Evolutionary conservation across 768 basidiomycete species (phyloP).

Genomic region (Sarcomyxa edulis): DNA sequence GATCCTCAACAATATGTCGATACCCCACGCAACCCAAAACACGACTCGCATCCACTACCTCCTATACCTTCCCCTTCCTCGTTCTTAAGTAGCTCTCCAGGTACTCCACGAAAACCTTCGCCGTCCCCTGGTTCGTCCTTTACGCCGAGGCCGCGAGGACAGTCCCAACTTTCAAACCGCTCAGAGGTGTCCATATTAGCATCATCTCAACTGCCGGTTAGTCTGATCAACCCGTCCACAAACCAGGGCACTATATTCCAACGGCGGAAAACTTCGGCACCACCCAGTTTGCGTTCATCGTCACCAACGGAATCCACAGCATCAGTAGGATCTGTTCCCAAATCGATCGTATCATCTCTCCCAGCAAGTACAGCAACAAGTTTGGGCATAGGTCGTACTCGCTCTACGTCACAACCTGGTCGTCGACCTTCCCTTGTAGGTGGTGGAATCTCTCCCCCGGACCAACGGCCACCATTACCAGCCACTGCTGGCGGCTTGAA

Average conservation of each 20-base stretch:
- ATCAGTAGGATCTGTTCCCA: slow-evolving; percentile 34
- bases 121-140: slow-evolving; percentile 46
- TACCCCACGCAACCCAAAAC: slow-evolving; percentile 35
- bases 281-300: slow-evolving; percentile 48
- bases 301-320: slow-evolving; percentile 45
- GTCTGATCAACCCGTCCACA: slow-evolving; percentile 54
- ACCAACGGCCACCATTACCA: slow-evolving; percentile 51
- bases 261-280: slow-evolving; percentile 63
- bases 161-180: slow-evolving; percentile 41
- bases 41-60: slow-evolving; percentile 63
- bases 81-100: slow-evolving; percentile 20
- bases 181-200: slow-evolving; percentile 29
- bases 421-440: slow-evolving; percentile 57
- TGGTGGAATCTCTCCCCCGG: slow-evolving; percentile 47
- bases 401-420: slow-evolving; percentile 77
- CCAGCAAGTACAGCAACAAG: slow-evolving; percentile 31
- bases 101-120: slow-evolving; percentile 32
- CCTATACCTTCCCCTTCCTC: slow-evolving; percentile 50
- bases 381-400: slow-evolving; percentile 39
- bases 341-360: slow-evolving; percentile 31
- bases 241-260: slow-evolving; percentile 63
- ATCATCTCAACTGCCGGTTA: slow-evolving; percentile 13
- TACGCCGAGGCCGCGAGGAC: slow-evolving; percentile 50
- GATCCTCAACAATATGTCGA: slow-evolving; percentile 29
- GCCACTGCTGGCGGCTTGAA: slow-evolving; percentile 29